A percentile compares a stretch with the other conserved stretches of the same genome.
phyloP scores from a whole-genome alignment of 2,329 filamentous ascomycete species.

The Simplicillium sp. region DNA sequence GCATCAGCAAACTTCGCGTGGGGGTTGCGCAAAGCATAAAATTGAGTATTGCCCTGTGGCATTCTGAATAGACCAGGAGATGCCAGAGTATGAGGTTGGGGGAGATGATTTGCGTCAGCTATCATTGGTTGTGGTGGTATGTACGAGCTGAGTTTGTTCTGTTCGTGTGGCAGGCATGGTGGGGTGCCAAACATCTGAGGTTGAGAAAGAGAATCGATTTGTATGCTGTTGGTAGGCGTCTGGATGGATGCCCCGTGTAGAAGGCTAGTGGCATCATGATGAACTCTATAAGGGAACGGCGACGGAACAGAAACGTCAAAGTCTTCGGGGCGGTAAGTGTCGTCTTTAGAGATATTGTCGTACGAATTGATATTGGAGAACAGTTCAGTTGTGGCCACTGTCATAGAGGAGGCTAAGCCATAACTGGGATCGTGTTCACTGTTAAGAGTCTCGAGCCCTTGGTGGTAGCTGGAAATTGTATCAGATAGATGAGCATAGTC shows the following conservation, averaged over 20 bases:
- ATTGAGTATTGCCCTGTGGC: slow-evolving; percentile 65
- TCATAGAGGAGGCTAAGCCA: too few relatives aligned
- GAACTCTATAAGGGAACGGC: too few relatives aligned
- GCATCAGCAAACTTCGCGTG: slow-evolving; percentile 66
- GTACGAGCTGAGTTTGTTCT: slow-evolving; percentile 44
- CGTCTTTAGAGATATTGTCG: too few relatives aligned
- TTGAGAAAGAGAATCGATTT: slow-evolving; percentile 35
- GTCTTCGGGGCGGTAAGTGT: too few relatives aligned
- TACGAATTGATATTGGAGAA: too few relatives aligned
- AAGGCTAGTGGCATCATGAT: not conserved
- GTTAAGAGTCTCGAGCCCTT: too few relatives aligned
- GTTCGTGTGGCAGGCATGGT: slow-evolving; percentile 23
- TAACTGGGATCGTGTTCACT: too few relatives aligned
- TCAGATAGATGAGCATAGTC: too few relatives aligned
- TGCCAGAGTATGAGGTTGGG: slow-evolving; percentile 51
- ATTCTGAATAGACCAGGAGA: slow-evolving; percentile 66
- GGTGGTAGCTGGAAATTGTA: too few relatives aligned
- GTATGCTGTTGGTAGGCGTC: not conserved
- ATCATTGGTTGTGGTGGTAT: slow-evolving; percentile 39
- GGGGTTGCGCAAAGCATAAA: slow-evolving; percentile 56
- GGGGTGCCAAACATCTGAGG: slow-evolving; percentile 22
- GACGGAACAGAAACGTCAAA: too few relatives aligned
- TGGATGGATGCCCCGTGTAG: not conserved
- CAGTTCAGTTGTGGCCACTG: too few relatives aligned
- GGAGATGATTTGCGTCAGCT: slow-evolving; percentile 42